Base-by-base conservation (phyloP, 768 basidiomycete genomes). In the Boletus sp. region DNA sequence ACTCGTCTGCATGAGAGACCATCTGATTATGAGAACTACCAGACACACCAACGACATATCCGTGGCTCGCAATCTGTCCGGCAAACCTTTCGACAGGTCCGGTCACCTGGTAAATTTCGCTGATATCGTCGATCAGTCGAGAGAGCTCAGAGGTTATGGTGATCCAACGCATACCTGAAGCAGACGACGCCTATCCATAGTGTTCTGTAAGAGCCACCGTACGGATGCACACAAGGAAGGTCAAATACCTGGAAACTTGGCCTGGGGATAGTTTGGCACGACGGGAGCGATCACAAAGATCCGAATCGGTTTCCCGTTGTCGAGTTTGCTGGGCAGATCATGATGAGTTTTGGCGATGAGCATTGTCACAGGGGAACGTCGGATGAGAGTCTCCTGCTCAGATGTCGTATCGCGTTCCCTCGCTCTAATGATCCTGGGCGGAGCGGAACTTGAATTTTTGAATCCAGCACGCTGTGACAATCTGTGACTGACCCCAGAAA, bases 61-160 rank as follows among this genome's bases (percentile, higher is more conserved):
- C 91, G 30, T 92, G 87, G 57, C 87, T 90, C 9, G 91, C 92
- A 60, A 94, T 92, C 72, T 90, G 88, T 14, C 88, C 85, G 0
- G 88, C 89, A 65, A 90, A 93, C 47, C 94, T 83, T 68, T 95
- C 93, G n/a, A 96, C 94, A 34, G 94, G 94, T 0, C 93, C 93
- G n/a, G 92, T 95, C 2, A 95, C 93, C 69, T 92, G 90, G 68
- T 97, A 98, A 51, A 98, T 98, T 74, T 96, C 94, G 64, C 92
- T 93, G 64, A 37, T 51, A 23, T 23, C 32, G 10, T n/a, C 2
- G 13, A 39, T 58, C 38, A 29, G 46, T 50, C 30, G 23, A 50
- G 38, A 35, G 21, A 27, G 23, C 23, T 47, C 40, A 47, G 19
- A 5, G 15, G 7, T 14, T 25, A 29, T 53, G 14, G 7, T 13